phyloP scores from a whole-genome alignment of 2,329 filamentous ascomycete species.

The Phyllosticta citriasiana region DNA sequence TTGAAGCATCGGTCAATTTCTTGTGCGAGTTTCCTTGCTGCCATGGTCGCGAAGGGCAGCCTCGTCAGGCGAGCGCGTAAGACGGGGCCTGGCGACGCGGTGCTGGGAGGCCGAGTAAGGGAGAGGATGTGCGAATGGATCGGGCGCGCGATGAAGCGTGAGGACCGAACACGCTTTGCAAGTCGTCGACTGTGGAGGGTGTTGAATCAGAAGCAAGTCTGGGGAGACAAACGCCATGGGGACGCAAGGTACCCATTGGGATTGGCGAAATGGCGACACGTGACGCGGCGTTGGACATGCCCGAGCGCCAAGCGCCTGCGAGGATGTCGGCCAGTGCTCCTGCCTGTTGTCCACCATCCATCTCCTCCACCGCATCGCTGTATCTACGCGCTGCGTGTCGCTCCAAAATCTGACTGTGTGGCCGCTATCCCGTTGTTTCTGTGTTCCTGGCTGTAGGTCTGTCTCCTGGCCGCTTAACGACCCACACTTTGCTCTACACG shows the following conservation, averaged over 20 bases:
- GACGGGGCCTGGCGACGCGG: conserved; percentile 1
- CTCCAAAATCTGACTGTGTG: neutral
- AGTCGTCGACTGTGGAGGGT: neutral
- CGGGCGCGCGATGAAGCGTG: neutral
- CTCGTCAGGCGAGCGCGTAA: conserved; percentile 19
- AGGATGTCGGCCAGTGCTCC: neutral
- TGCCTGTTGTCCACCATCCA: neutral
- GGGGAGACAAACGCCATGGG: neutral
- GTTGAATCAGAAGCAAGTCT: neutral
- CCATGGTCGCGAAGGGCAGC: conserved; percentile 53
- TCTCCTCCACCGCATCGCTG: neutral
- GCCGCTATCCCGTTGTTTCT: neutral
- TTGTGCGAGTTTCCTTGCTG: conserved; percentile 89
- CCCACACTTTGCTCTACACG: neutral
- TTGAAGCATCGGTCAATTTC: conserved; percentile 99
- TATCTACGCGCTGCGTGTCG: neutral
- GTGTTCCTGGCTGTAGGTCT: neutral
- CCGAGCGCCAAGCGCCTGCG: neutral
- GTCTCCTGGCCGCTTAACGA: neutral
- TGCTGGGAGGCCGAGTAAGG: neutral
- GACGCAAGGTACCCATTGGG: neutral
- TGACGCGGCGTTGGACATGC: neutral
- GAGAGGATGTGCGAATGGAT: neutral
- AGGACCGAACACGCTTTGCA: neutral
- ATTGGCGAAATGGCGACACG: neutral